These are phyloP conservation scores for Chondrostereum purpureum DNA, from an alignment of 1,284 basidiomycete species.

Conservation along the genomic window DNA sequence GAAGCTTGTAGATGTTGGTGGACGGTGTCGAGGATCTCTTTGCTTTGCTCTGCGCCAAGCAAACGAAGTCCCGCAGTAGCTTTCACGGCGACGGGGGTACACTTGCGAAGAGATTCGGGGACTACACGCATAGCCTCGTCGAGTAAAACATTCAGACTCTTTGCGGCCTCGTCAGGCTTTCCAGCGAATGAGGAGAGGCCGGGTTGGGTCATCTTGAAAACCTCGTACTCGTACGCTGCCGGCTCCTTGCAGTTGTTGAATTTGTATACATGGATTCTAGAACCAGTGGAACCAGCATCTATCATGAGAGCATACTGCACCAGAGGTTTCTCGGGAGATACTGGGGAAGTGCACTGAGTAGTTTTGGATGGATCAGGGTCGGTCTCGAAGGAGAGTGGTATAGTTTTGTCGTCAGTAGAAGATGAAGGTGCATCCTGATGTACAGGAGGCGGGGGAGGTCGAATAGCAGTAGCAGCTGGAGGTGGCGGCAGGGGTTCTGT, in stretches of 20 bases:
- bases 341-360: constrained; percentile 57
- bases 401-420: not conserved
- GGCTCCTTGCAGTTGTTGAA: constrained; percentile 86
- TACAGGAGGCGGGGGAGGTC: not conserved
- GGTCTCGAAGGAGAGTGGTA: constrained; percentile 69
- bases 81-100: constrained; percentile 90
- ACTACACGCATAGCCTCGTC: constrained; percentile 78
- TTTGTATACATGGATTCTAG: constrained; percentile 79
- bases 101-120: constrained; percentile 59
- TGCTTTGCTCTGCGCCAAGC: constrained; percentile 61
- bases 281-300: constrained; percentile 96
- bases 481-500: not conserved
- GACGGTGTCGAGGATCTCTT: constrained; percentile 78
- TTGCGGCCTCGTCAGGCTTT: constrained; percentile 64
- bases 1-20: constrained; percentile 50
- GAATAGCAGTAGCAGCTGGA: not conserved
- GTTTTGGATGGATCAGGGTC: constrained; percentile 63
- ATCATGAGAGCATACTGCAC: constrained; percentile 97
- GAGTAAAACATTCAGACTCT: constrained; percentile 75
- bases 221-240: constrained; percentile 87
- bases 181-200: constrained; percentile 72
- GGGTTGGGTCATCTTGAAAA: constrained; percentile 80
- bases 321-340: constrained; percentile 42
- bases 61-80: constrained; percentile 91
- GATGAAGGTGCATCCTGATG: not conserved